Evolutionary conservation across 2,329 filamentous ascomycete genomes (phyloP), one percentile per base, ranked within the genome.

Genomic region (Talaromyces sp.): DNA sequence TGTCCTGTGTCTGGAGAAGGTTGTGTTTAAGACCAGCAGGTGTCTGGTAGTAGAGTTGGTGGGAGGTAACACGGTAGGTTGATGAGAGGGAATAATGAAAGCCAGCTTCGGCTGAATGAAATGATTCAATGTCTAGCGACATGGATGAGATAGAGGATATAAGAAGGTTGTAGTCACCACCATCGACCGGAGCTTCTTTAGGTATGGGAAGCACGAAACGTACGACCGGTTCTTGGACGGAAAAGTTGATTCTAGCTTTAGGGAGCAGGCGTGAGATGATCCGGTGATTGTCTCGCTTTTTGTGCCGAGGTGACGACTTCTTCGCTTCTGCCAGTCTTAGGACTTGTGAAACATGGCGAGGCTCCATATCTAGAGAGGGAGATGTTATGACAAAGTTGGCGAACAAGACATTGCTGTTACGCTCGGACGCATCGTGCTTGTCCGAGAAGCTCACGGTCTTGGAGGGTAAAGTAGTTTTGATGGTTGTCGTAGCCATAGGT

Each of bases 351-450:
- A 99, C 82, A 79, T 98, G 94, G 69, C 92, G 91, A 2, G 95
- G 94, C 74, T 96, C 92, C 38, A 99, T 83, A 76, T 99, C 95
- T 60, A 98, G 83, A 0, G 95, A 97, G 0, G 95, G 95, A 5
- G 95, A 99, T 0, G 95, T 99, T 67, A 98, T 88, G 56, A 99
- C 94, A 5, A 96, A 88, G 76, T 99, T 99, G 47, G 94, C 93
- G 75, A 97, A 97, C 17, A 99, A 83, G 45, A 99, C 95, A 74
- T 99, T 99, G 58, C 92, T 91, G 73, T 99, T 99, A 68, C 92
- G 88, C 77, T 98, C 93, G 69, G 91, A 90, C 43, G 87, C 89
- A 70, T 90, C 89, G 65, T 82, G 81, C 38, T 90, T 86, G 65
- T 89, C 85, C 1, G 89, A 86, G 63, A 93, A 86, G 74, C 94